These are phyloP conservation scores for Metschnikowia kofuensis DNA, from an alignment of 805 yeast genomes.

Conservation along the genomic window DNA sequence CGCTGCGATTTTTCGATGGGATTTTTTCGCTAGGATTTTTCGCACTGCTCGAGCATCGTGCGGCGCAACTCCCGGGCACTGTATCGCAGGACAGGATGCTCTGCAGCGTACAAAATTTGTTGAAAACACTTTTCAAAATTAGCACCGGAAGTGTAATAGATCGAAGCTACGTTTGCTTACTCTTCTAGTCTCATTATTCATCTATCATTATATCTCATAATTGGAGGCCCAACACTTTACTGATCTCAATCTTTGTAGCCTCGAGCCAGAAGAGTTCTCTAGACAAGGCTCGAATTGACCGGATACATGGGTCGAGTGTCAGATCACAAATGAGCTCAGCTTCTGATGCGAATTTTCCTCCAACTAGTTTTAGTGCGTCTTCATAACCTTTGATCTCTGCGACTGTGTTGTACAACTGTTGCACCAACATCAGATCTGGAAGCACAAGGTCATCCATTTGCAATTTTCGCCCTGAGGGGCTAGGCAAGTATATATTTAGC, in stretches of 20 bases:
- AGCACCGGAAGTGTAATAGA: no score
- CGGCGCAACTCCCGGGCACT: slow-evolving; percentile 20
- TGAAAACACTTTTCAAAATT: no score
- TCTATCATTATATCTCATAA: slow-evolving; percentile 6
- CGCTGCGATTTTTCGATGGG: slow-evolving; percentile 4
- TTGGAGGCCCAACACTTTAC: slow-evolving; percentile 20
- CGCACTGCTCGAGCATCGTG: slow-evolving; percentile 23
- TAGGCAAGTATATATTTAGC: slow-evolving; percentile 17
- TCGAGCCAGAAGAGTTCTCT: slow-evolving; percentile 44
- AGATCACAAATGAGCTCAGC: slow-evolving; percentile 34
- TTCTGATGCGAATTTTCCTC: slow-evolving; percentile 42
- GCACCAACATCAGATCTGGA: slow-evolving; percentile 38
- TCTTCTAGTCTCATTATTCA: no score
- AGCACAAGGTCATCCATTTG: slow-evolving; percentile 35
- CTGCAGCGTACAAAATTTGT: background rate
- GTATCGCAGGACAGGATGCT: background rate
- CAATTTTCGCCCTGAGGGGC: slow-evolving; percentile 10
- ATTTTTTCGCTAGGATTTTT: slow-evolving; percentile 13
- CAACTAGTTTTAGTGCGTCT: slow-evolving; percentile 60
- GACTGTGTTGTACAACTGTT: slow-evolving; percentile 61
- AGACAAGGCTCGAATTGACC: slow-evolving; percentile 34
- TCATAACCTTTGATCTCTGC: slow-evolving; percentile 69
- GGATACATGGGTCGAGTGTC: slow-evolving; percentile 33
- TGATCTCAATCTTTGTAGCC: slow-evolving; percentile 31
- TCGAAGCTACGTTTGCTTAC: no score